phyloP scores from a whole-genome alignment of 805 yeast genomes.

The Wickerhamomyces mucosus region DNA sequence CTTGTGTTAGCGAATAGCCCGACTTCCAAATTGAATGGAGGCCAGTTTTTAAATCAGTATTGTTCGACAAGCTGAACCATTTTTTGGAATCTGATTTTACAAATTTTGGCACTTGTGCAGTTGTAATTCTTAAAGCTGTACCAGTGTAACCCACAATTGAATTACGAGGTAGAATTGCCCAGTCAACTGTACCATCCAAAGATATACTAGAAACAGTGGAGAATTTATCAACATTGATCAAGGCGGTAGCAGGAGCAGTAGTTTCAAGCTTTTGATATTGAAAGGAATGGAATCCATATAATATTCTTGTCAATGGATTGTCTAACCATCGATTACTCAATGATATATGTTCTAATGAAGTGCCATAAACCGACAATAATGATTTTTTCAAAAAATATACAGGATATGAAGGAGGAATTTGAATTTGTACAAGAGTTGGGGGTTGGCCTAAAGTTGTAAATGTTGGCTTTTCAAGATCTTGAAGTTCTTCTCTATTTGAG shows the following conservation, averaged over 20 bases:
- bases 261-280: slow-evolving; percentile 39
- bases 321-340: slow-evolving; percentile 13
- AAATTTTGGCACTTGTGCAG: slow-evolving; percentile 29
- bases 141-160: slow-evolving; percentile 47
- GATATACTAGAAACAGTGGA: slow-evolving; percentile 19
- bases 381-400: slow-evolving; percentile 39
- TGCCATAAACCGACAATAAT: slow-evolving; percentile 35
- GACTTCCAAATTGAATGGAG: slow-evolving; percentile 23
- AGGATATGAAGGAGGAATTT: slow-evolving; percentile 52
- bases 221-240: slow-evolving; percentile 7
- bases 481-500: slow-evolving; percentile 2
- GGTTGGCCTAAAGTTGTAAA: slow-evolving; percentile 39
- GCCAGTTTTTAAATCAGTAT: slow-evolving; percentile 26
- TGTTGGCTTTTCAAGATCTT: slow-evolving; percentile 15
- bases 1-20: slow-evolving; percentile 41
- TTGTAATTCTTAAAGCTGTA: slow-evolving; percentile 33
- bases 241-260: slow-evolving; percentile 11
- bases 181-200: slow-evolving; percentile 52
- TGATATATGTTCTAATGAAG: slow-evolving; percentile 8
- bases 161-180: slow-evolving; percentile 44
- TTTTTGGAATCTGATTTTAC: slow-evolving; percentile 18
- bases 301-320: slow-evolving; percentile 30
- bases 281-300: slow-evolving; percentile 35
- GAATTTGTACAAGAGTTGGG: slow-evolving; percentile 37
- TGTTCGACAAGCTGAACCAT: slow-evolving; percentile 19